Evolutionary conservation across 371 early-diverging fungal genomes (phyloP).

Genomic region (Mucor circinelloides): DNA sequence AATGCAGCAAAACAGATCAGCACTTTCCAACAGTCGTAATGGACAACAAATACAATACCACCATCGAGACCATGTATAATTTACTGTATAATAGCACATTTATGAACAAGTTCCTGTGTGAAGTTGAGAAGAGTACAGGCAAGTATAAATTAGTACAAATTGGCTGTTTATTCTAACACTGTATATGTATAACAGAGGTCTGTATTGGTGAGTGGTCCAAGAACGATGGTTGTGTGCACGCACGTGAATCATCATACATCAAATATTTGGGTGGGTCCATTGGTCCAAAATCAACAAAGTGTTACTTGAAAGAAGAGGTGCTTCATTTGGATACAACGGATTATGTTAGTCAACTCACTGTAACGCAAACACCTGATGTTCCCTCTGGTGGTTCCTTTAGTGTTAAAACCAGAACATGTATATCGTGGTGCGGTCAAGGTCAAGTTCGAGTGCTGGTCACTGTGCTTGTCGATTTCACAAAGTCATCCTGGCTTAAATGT

Average conservation of each 20-base stretch:
- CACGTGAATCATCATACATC: constrained; percentile 44
- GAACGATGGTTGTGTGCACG: constrained; percentile 24
- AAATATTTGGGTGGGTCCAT: constrained; percentile 43
- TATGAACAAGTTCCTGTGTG: constrained; percentile 38
- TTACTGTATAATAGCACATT: constrained; percentile 49
- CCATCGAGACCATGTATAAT: constrained; percentile 53
- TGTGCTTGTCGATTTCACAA: constrained; percentile 72
- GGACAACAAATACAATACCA: constrained; percentile 52
- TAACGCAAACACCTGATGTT: constrained; percentile 81
- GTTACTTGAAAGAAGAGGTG: constrained; percentile 64
- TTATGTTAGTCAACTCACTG: constrained; percentile 63
- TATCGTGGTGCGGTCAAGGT: constrained; percentile 77
- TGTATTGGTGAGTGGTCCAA: constrained; percentile 46
- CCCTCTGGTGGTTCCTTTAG: constrained; percentile 83
- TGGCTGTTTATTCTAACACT: not conserved
- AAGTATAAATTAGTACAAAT: not conserved
- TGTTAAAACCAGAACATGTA: constrained; percentile 77
- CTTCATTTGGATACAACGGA: constrained; percentile 58
- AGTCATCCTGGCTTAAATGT: constrained; percentile 76
- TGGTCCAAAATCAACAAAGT: constrained; percentile 74
- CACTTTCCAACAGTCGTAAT: constrained; percentile 55
- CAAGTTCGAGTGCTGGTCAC: constrained; percentile 68
- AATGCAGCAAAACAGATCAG: constrained; percentile 45
- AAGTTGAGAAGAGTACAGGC: constrained; percentile 52
- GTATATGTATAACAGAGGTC: constrained; percentile 24